Evolutionary conservation across 495 filamentous ascomycete species (phyloP), one percentile per base, ranked within the genome.

Genomic region (Neurospora sp.): DNA sequence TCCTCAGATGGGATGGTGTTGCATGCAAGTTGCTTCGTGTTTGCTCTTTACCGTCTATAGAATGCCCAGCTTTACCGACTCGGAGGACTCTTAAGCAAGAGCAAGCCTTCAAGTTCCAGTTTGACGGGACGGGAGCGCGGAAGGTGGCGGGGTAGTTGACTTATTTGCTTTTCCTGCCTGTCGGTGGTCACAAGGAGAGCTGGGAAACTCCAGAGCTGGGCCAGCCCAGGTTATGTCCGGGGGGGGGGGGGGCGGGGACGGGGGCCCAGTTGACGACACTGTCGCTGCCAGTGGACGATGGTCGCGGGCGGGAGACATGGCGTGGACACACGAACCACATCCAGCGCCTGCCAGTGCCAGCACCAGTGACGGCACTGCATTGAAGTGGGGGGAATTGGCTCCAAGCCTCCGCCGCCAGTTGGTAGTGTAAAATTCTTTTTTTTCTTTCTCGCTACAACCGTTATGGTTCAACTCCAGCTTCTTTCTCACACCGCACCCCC

Each of bases 101-200:
- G 53, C 53, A 61, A 61, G 53, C 53, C 53, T 61, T 61, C 27
- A 61, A 61, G 27, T 61, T 61, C 53, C 53, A 61, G 53, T 61
- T 61, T 61, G 53, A 61, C 53, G 53, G 53, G 53, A 61, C 22
- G 53, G 53, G 53, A 61, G 10, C 7, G 45, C 39, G 69, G 48
- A 74, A 71, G 48, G 72, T 61, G 74, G 75, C 71, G 75, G 75
- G 72, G 75, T 71, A 69, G 74, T 27, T 40, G 53, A 48, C 72
- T 37, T 77, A 75, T 73, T 74, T 73, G 45, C 45, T 22, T 53
- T 53, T 53, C 45, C 20, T 71, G 61, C 39, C 68, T 61, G 74
- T 75, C 53, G 20, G 20, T 10, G 53, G 53, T 72, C 41, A 74
- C 61, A 59, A 53, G n/a, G n/a, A n/a, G 48, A 70, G 20, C 53